These are phyloP conservation scores for Chalaropsis ovoidea DNA, from an alignment of 2,329 filamentous ascomycete species.

Conservation along the genomic window DNA sequence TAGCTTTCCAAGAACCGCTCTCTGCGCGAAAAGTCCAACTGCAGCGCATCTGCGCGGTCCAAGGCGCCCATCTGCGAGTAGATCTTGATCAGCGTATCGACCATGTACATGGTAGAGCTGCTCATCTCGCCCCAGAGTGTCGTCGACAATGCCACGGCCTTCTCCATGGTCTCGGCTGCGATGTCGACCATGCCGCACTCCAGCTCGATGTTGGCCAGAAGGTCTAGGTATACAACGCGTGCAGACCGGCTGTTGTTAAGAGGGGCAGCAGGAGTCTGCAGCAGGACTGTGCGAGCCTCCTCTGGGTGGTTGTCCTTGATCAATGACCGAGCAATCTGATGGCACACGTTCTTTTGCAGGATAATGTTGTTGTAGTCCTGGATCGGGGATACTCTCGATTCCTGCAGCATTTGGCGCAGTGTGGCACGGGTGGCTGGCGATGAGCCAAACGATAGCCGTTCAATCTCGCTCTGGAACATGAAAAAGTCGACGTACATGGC, in stretches of 20 bases:
- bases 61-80: slow-evolving; percentile 23
- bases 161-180: slow-evolving; percentile 23
- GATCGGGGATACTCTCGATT: slow-evolving; percentile 11
- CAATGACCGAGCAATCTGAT: slow-evolving; percentile 22
- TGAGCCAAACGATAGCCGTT: slow-evolving; percentile 21
- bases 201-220: slow-evolving; percentile 23
- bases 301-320: slow-evolving; percentile 23
- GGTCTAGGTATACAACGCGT: slow-evolving; percentile 24
- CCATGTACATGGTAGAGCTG: slow-evolving; percentile 24
- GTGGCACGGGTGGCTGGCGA: slow-evolving; percentile 21
- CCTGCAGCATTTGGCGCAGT: slow-evolving; percentile 19
- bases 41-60: slow-evolving; percentile 17
- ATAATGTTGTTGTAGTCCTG: slow-evolving; percentile 21
- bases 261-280: slow-evolving; percentile 20
- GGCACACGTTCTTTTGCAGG: slow-evolving; percentile 22
- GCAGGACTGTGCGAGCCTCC: slow-evolving; percentile 18
- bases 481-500: slow-evolving; percentile 23
- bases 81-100: slow-evolving; percentile 24
- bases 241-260: slow-evolving; percentile 23
- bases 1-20: slow-evolving; percentile 22
- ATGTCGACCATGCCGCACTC: slow-evolving; percentile 19
- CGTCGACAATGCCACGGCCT: slow-evolving; percentile 22
- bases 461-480: slow-evolving; percentile 25
- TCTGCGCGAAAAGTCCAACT: slow-evolving; percentile 12
- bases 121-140: slow-evolving; percentile 21